Conservation (phyloP, 73 alveolate genomes). For the Symbiodinium pilosum region DNA sequence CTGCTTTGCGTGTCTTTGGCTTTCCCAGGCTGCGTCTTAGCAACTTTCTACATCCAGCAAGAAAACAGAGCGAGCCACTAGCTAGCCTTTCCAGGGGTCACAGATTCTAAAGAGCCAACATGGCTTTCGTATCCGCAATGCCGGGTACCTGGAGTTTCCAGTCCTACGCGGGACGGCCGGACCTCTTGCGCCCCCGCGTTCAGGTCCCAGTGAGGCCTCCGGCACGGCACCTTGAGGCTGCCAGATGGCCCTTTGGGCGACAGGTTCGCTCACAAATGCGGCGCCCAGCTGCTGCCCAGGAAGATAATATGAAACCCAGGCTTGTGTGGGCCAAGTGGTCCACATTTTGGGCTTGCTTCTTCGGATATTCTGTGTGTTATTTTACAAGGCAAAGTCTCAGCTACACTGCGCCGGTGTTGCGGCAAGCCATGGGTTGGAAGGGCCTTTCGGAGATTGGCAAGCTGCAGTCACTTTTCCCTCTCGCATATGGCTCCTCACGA, state of each 20-base stretch:
- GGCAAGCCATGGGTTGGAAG: slow-evolving; percentile 93
- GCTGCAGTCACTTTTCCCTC: slow-evolving; percentile 54
- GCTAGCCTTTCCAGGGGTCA: too few species aligned
- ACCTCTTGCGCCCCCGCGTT: neutral
- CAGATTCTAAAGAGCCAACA: too few species aligned
- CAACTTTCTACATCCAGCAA: too few species aligned
- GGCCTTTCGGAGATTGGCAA: slow-evolving; percentile 74
- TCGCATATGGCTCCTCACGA: slow-evolving; percentile 78
- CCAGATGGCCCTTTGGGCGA: neutral
- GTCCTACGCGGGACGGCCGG: neutral
- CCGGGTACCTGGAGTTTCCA: neutral
- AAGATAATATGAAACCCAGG: too few species aligned
- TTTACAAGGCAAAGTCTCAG: slow-evolving; percentile 91
- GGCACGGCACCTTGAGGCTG: too few species aligned
- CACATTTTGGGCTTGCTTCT: slow-evolving; percentile 92
- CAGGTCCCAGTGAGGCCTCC: neutral
- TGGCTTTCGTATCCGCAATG: neutral
- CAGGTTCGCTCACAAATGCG: neutral
- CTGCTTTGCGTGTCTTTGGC: too few species aligned
- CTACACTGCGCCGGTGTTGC: slow-evolving; percentile 91
- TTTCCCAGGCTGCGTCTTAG: too few species aligned
- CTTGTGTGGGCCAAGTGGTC: slow-evolving; percentile 95
- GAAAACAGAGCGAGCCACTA: too few species aligned
- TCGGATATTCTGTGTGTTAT: slow-evolving; percentile 84
- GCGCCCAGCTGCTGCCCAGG: neutral